Conservation (phyloP, 805 yeast species). For the Scheffersomyces amazonensis region DNA sequence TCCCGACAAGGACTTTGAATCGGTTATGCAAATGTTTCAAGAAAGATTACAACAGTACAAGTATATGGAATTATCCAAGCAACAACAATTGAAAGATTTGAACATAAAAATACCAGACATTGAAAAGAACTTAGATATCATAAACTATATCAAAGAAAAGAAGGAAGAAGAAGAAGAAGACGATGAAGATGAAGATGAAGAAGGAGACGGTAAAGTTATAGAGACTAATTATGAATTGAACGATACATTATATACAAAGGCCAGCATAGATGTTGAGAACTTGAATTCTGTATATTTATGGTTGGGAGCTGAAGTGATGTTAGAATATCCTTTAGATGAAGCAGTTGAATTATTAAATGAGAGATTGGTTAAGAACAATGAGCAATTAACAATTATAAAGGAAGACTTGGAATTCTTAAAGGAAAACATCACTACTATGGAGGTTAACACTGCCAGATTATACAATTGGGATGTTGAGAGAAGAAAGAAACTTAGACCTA, state of each 20-base stretch:
- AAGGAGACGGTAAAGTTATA: conserved; percentile 25
- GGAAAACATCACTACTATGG: conserved; percentile 94
- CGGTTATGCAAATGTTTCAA: conserved; percentile 71
- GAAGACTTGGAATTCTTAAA: conserved; percentile 83
- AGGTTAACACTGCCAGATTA: conserved; percentile 91
- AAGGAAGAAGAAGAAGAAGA: conserved; percentile 30
- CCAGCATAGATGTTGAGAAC: conserved; percentile 60
- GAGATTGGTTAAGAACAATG: conserved; percentile 61
- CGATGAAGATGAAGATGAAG: conserved; percentile 17
- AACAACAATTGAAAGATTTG: conserved; percentile 48
- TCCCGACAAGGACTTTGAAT: conserved; percentile 62
- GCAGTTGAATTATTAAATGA: conserved; percentile 68
- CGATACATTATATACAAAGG: conserved; percentile 87
- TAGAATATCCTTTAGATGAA: conserved; percentile 88
- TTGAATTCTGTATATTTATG: conserved; percentile 70
- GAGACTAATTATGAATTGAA: conserved; percentile 87
- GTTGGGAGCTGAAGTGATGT: conserved; percentile 98
- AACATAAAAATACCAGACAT: conserved; percentile 87
- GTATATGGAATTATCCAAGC: conserved; percentile 70
- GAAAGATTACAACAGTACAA: conserved; percentile 87
- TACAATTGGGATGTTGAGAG: conserved; percentile 87
- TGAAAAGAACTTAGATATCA: conserved; percentile 75
- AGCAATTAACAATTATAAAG: conserved; percentile 58
- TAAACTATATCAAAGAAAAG: conserved; percentile 54
- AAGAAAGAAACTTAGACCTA: conserved; percentile 47